Percentiles rank a stretch among this genome's conserved stretches.
These are phyloP conservation scores for Galerina sulciceps DNA, from an alignment of 768 basidiomycete genomes.

Conservation along the genomic window DNA sequence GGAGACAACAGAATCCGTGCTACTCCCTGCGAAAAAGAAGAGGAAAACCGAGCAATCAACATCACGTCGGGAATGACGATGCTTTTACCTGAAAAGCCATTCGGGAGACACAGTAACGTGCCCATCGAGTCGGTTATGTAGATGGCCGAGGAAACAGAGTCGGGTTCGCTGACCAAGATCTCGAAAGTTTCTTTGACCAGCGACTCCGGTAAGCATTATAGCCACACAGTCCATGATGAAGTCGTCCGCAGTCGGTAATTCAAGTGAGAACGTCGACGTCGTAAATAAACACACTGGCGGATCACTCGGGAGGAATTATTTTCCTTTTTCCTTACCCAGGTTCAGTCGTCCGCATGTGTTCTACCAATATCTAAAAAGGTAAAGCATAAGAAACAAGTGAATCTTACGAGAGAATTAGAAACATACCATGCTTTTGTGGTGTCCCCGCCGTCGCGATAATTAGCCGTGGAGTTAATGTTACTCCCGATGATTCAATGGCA, in stretches of 20 bases:
- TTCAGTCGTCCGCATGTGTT: not conserved
- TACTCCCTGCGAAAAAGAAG: not conserved
- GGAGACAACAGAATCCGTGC: not conserved
- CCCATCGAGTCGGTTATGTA: too few species aligned
- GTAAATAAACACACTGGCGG: not conserved
- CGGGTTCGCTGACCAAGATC: too few species aligned
- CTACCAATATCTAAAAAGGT: too few species aligned
- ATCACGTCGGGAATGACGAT: too few species aligned
- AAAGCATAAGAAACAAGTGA: too few species aligned
- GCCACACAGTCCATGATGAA: not conserved
- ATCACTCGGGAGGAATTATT: not conserved
- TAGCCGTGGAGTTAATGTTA: not conserved
- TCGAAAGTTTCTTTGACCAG: too few species aligned
- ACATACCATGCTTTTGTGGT: not conserved
- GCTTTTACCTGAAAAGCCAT: too few species aligned
- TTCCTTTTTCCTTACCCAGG: conserved; percentile 2
- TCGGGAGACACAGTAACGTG: too few species aligned
- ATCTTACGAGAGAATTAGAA: not conserved
- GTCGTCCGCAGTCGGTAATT: not conserved
- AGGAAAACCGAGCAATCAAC: not conserved
- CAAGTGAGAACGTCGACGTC: not conserved
- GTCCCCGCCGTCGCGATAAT: not conserved
- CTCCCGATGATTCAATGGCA: not conserved
- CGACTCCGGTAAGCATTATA: too few species aligned
- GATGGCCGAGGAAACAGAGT: too few species aligned